Conservation (phyloP, 768 basidiomycete species). For the Serendipita sp. region DNA sequence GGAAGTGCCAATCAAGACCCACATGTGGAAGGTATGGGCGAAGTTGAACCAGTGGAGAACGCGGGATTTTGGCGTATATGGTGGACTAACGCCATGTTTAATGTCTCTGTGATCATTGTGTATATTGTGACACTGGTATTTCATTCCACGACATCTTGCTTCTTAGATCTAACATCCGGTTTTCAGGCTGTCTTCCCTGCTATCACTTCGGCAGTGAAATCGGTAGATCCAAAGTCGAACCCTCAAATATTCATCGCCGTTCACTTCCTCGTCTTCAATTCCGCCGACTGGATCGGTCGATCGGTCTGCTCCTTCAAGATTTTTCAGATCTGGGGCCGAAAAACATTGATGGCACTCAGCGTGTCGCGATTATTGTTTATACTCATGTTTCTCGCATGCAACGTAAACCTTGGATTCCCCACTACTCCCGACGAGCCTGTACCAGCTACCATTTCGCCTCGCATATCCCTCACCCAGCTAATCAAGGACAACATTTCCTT, state of each 20-base stretch:
- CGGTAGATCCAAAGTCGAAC: conserved; percentile 41
- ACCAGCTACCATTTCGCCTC: conserved; percentile 47
- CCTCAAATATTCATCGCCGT: conserved; percentile 69
- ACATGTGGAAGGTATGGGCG: conserved; percentile 24
- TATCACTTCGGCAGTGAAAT: conserved; percentile 59
- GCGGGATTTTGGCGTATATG: conserved; percentile 15
- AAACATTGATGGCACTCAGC: conserved; percentile 45
- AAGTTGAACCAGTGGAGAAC: conserved; percentile 38
- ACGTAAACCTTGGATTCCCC: conserved; percentile 37
- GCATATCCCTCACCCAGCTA: too few relatives aligned
- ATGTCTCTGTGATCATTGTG: conserved; percentile 58
- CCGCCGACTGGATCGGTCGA: conserved; percentile 57
- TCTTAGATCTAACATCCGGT: background rate
- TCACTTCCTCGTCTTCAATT: conserved; percentile 64
- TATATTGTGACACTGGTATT: conserved; percentile 69
- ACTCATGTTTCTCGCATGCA: conserved; percentile 79
- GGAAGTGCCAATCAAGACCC: conserved; percentile 8
- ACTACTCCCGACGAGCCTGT: background rate
- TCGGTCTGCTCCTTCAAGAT: conserved; percentile 49
- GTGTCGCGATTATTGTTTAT: conserved; percentile 65
- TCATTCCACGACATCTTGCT: conserved; percentile 5
- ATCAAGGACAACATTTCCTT: too few relatives aligned
- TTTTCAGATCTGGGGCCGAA: conserved; percentile 54
- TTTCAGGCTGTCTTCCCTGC: conserved; percentile 72
- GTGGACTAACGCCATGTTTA: conserved; percentile 44